These are phyloP conservation scores for Mortierella sp. DNA, from an alignment of 371 early-diverging fungal species.

Conservation along the genomic window DNA sequence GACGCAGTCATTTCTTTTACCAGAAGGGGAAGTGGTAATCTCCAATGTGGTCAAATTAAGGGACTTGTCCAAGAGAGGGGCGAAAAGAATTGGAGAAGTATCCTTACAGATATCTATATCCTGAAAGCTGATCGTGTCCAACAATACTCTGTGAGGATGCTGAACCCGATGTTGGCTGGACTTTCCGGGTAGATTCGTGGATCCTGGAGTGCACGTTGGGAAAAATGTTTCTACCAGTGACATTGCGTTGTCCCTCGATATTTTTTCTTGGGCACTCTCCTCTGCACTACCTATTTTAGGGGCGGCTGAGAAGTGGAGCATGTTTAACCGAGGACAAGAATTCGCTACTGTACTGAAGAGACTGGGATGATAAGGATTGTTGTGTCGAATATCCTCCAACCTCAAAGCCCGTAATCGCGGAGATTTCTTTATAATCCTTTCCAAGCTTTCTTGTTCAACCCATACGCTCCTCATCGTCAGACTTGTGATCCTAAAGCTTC, in stretches of 20 bases:
- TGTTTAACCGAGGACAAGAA: conserved; percentile 6
- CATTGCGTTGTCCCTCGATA: conserved; percentile 8
- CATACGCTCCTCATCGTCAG: conserved; percentile 16
- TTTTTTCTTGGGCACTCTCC: too few relatives aligned
- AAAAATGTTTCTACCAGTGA: neutral
- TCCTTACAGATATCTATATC: neutral
- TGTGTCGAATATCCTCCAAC: conserved; percentile 4
- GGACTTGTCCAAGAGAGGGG: neutral
- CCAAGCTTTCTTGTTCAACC: neutral
- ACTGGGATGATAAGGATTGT: neutral
- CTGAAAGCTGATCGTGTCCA: neutral
- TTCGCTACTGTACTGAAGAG: neutral
- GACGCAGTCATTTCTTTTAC: neutral
- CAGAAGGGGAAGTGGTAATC: neutral
- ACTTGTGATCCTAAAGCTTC: neutral
- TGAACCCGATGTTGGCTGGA: neutral
- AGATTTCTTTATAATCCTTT: neutral
- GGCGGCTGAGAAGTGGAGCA: conserved; percentile 16
- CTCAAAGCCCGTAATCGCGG: conserved; percentile 3
- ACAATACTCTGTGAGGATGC: neutral
- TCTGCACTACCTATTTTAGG: too few relatives aligned
- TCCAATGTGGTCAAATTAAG: conserved; percentile 16
- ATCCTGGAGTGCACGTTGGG: neutral
- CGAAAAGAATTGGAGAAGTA: neutral
- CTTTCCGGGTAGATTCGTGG: neutral